A percentile compares a stretch with the other conserved stretches of the same genome.
Evolutionary conservation across 2,329 filamentous ascomycete species (phyloP).

Genomic region (Gnomoniopsis smithogilvyi): DNA sequence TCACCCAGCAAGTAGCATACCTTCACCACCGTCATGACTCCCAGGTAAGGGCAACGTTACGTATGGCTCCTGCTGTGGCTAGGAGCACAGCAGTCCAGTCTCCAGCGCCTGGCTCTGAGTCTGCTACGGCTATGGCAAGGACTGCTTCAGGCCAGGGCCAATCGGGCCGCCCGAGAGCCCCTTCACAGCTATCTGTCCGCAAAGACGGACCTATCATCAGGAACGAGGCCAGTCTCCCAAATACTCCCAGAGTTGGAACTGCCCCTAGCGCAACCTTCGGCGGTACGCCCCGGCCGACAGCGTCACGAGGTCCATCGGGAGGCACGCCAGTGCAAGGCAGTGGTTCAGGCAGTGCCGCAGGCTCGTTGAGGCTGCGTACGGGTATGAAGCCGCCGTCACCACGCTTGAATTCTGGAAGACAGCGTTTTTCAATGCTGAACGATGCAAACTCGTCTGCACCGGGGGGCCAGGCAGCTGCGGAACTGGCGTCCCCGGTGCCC

Average conservation of each 20-base stretch:
- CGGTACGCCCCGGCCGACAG: conserved; percentile 36
- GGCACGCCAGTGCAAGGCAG: conserved; percentile 35
- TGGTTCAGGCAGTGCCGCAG: conserved; percentile 9
- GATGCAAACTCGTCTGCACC: conserved; percentile 28
- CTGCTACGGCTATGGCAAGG: conserved; percentile 43
- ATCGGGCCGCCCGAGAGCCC: conserved; percentile 37
- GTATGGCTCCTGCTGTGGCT: conserved; percentile 60
- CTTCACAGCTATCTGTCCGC: conserved; percentile 55
- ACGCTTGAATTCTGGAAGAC: conserved; percentile 30
- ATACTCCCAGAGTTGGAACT: conserved; percentile 37
- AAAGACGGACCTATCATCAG: conserved; percentile 53
- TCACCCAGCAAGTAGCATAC: conserved; percentile 91
- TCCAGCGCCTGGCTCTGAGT: conserved; percentile 51
- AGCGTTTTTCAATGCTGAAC: conserved; percentile 43
- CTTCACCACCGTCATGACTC: conserved; percentile 84
- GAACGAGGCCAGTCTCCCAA: conserved; percentile 42
- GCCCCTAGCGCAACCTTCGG: neutral
- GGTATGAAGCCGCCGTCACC: conserved; percentile 17
- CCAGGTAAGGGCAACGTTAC: conserved; percentile 86
- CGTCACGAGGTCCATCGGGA: conserved; percentile 46
- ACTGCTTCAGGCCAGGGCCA: conserved; percentile 36
- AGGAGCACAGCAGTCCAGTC: conserved; percentile 54
- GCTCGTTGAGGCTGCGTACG: conserved; percentile 25
- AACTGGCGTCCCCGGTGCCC: conserved; percentile 39
- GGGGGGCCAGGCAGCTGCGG: conserved; percentile 21